These are phyloP conservation scores for Phaseolus lunatus DNA, from an alignment of 306 rosid genomes.

Conservation along the genomic window DNA sequence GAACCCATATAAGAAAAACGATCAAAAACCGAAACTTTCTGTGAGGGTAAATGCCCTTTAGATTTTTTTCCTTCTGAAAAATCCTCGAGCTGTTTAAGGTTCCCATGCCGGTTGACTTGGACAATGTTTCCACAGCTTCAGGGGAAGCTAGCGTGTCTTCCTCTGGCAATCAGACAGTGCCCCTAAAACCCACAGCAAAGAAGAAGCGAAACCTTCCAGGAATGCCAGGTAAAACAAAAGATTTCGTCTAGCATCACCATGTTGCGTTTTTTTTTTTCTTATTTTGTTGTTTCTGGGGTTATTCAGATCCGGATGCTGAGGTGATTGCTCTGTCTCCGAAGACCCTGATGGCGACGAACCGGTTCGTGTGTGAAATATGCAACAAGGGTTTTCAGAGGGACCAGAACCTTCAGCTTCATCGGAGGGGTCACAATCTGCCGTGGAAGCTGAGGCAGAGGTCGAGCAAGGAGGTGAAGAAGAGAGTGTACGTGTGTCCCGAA, in stretches of 20 bases:
- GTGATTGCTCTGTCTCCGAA: constrained; percentile 93
- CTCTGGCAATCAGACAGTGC: constrained; percentile 67
- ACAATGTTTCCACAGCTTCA: constrained; percentile 82
- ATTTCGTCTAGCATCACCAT: background rate
- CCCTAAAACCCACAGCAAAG: constrained; percentile 69
- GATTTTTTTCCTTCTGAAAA: constrained; percentile 42
- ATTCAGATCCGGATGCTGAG: constrained; percentile 93
- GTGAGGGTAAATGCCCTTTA: constrained; percentile 52
- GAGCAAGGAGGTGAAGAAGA: constrained; percentile 82
- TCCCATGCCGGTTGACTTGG: constrained; percentile 77
- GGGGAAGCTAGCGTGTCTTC: constrained; percentile 90
- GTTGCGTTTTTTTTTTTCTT: constrained; percentile 45
- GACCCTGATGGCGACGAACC: constrained; percentile 82
- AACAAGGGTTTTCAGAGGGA: constrained; percentile 97
- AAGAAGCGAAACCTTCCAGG: constrained; percentile 91
- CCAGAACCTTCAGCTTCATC: constrained; percentile 94
- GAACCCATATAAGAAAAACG: constrained; percentile 19
- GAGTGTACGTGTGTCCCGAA: constrained; percentile 95
- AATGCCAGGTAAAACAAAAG: constrained; percentile 75
- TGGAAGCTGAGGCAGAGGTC: constrained; percentile 93
- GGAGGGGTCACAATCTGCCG: constrained; percentile 92
- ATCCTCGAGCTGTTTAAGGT: background rate
- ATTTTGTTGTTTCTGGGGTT: constrained; percentile 48
- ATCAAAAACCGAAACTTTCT: constrained; percentile 40
- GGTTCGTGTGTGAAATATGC: constrained; percentile 95